Conservation (phyloP, 176 grass and related monocot species). For the Carex parvula region DNA sequence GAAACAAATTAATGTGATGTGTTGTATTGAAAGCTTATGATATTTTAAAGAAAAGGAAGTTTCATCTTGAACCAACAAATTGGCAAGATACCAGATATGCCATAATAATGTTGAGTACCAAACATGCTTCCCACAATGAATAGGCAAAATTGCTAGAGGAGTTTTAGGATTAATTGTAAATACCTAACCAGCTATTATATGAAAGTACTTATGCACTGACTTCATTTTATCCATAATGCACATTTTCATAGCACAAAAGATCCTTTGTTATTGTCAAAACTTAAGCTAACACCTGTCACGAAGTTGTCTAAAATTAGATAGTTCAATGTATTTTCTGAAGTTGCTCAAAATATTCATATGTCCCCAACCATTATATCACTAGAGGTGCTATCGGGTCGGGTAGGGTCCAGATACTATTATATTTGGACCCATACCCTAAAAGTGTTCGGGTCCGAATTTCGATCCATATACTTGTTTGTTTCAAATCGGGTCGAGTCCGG, state of each 20-base stretch:
- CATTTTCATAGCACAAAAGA: neutral
- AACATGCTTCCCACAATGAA: neutral
- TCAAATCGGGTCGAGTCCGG: too few species aligned
- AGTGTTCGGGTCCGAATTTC: too few species aligned
- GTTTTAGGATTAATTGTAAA: neutral
- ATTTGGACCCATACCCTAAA: too few species aligned
- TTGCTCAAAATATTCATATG: neutral
- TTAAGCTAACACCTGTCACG: neutral
- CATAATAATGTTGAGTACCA: neutral
- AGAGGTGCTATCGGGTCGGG: too few species aligned
- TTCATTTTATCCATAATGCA: neutral
- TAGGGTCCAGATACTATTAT: too few species aligned
- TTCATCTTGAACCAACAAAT: neutral
- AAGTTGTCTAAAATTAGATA: neutral
- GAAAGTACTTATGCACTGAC: neutral
- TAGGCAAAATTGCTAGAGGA: neutral
- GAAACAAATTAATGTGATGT: slow-evolving; percentile 5
- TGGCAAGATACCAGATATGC: neutral
- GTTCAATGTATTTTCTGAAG: neutral
- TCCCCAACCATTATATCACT: neutral
- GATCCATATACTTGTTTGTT: too few species aligned
- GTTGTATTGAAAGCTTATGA: neutral
- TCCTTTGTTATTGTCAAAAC: neutral
- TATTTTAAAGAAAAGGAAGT: neutral
- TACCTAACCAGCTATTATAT: neutral